phyloP scores from a whole-genome alignment of 164 flowering plant species.

The Magnolia changhungtana region DNA sequence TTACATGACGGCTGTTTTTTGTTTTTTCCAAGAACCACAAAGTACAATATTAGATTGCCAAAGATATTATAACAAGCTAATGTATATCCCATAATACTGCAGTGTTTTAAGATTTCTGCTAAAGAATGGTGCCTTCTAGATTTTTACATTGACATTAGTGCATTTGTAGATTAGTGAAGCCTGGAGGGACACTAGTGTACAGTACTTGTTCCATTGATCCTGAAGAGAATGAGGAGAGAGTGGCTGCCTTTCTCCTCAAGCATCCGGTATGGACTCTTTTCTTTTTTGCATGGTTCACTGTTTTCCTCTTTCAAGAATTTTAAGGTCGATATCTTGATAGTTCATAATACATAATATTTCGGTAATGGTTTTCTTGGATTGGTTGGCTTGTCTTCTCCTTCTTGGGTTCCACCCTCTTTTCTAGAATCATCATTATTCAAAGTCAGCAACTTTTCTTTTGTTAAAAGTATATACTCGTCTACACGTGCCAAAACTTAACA shows the following conservation, averaged over 20 bases:
- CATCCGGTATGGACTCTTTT: constrained; percentile 55
- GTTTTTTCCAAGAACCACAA: too few relatives aligned
- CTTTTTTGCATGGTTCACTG: background rate
- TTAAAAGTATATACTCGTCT: too few relatives aligned
- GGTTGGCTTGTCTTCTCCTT: background rate
- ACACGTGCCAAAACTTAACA: too few relatives aligned
- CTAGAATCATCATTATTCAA: too few relatives aligned
- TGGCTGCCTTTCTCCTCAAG: constrained; percentile 68
- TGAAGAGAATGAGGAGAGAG: constrained; percentile 84
- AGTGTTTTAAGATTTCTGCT: background rate
- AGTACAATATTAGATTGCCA: too few relatives aligned
- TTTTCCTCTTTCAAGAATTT: background rate
- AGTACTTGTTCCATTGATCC: constrained; percentile 97
- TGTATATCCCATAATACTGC: background rate
- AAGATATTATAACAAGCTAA: too few relatives aligned
- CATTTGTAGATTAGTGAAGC: constrained; percentile 62
- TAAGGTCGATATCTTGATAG: background rate
- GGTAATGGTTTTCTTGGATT: background rate
- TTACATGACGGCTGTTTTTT: too few relatives aligned
- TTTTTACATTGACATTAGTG: background rate
- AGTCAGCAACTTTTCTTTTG: too few relatives aligned
- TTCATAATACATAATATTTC: background rate
- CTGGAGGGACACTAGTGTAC: constrained; percentile 79
- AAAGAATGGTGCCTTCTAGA: background rate
- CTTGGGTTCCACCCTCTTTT: background rate